Evolutionary conservation across 177 flowering plant species (phyloP).

Genomic region (Vitis hybrid): DNA sequence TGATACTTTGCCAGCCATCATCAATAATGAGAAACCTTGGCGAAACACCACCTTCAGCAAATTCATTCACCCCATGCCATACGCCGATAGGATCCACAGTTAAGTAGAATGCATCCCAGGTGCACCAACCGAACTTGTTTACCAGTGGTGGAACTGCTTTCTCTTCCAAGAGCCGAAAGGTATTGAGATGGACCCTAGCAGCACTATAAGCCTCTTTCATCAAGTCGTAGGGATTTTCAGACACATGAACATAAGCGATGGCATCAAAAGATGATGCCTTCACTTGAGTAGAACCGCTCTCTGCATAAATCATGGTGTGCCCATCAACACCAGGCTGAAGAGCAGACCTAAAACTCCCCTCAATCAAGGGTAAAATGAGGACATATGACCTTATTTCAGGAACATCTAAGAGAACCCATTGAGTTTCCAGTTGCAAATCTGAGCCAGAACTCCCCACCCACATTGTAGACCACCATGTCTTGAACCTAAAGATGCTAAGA

Average conservation of each 20-base stretch:
- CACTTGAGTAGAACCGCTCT: slow-evolving; percentile 60
- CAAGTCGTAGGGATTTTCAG: slow-evolving; percentile 67
- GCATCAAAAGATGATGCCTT: slow-evolving; percentile 46
- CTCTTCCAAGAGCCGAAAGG: slow-evolving; percentile 75
- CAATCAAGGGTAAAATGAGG: slow-evolving; percentile 59
- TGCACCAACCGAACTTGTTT: slow-evolving; percentile 88
- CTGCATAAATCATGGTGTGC: slow-evolving; percentile 59
- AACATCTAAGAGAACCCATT: slow-evolving; percentile 71
- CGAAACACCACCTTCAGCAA: slow-evolving; percentile 53
- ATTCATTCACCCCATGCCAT: slow-evolving; percentile 72
- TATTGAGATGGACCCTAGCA: slow-evolving; percentile 63
- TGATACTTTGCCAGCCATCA: slow-evolving; percentile 90
- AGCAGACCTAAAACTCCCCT: slow-evolving; percentile 64
- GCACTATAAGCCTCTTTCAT: slow-evolving; percentile 79
- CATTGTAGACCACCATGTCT: slow-evolving; percentile 93
- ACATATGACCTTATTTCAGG: slow-evolving; percentile 67
- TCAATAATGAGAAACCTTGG: slow-evolving; percentile 81
- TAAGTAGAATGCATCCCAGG: slow-evolving; percentile 89
- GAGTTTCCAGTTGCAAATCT: slow-evolving; percentile 79
- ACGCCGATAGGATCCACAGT: slow-evolving; percentile 71
- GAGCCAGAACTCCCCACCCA: slow-evolving; percentile 86
- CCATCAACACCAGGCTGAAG: slow-evolving; percentile 64
- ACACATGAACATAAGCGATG: slow-evolving; percentile 73
- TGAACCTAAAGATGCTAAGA: slow-evolving; percentile 74
- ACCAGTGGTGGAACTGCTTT: slow-evolving; percentile 51